Evolutionary conservation across 2,329 filamentous ascomycete genomes (phyloP), one percentile per base, ranked within the genome.

Genomic region (Phaeosphaeria sp.): DNA sequence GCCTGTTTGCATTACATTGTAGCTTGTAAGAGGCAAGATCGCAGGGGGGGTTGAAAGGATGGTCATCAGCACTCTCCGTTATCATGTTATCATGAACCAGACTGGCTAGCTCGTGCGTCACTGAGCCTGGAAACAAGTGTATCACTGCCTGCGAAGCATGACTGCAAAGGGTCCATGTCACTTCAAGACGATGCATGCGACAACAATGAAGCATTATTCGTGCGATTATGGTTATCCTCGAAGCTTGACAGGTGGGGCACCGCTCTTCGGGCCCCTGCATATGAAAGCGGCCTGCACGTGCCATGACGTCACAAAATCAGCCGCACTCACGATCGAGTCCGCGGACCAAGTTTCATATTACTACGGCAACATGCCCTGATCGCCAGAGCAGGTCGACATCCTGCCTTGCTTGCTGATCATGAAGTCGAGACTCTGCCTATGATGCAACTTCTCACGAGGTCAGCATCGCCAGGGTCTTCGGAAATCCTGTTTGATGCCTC

Each of bases 271-370:
- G 62, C 55, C 60, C 59, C 61, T 67, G 63, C 64, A 60, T 51
- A 43, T 56, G 55, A 52, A 49, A 47, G 53, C 40, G 36, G 53
- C 59, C 52, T 56, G 25, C 64, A 64, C 59, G 54, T 60, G 40
- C 49, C 39, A 47, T 66, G 65, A 68, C 67, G 61, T 67, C 66
- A 68, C 47, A 25, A 25, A 21, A 49, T 40, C 53, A 21, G 17
- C 30, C 9, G 27, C 36, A 42, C 46, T 39, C 36, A 40, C 42
- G 46, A 40, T 47, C 50, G 44, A 36, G 45, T 18, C 22, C 22
- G 18, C 24, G 25, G 59, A 59, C 45, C 60, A 65, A 59, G 62
- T 51, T 60, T 60, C 46, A 20, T 18, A 25, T 25, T 18, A 2
- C 24, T n/a, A 49, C 17, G 20, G 22, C 17, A n/a, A 36, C 47